These are phyloP conservation scores for Cystobasidium slooffiae DNA, from an alignment of 1,284 basidiomycete species.

Conservation along the genomic window DNA sequence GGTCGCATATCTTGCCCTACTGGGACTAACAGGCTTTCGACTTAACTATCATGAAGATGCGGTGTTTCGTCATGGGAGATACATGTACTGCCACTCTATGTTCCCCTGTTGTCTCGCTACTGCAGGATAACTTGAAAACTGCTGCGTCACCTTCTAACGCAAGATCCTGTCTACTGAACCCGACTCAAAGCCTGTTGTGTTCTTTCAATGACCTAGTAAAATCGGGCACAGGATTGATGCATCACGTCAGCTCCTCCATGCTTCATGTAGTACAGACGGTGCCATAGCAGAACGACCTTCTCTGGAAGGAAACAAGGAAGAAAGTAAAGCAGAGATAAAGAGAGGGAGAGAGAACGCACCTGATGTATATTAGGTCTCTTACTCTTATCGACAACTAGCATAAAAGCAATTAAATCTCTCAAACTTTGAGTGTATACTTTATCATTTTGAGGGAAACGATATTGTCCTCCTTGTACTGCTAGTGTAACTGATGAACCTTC, in stretches of 20 bases:
- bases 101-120: not conserved
- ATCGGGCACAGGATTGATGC: not conserved
- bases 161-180: constrained; percentile 4
- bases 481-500: constrained; percentile 91
- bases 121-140: not conserved
- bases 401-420: constrained; percentile 76
- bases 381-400: constrained; percentile 78
- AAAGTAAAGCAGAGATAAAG: not conserved
- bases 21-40: not conserved
- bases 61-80: not conserved
- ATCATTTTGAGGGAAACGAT: constrained; percentile 73
- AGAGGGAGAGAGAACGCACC: constrained; percentile 59
- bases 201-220: constrained; percentile 33
- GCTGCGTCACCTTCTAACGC: not conserved
- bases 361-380: constrained; percentile 81
- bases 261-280: too few relatives aligned
- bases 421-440: constrained; percentile 74
- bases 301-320: too few relatives aligned
- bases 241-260: not conserved
- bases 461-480: constrained; percentile 88
- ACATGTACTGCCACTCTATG: not conserved
- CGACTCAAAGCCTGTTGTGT: constrained; percentile 34
- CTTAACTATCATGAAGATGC: not conserved
- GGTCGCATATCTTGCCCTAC: not conserved
- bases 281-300: too few relatives aligned